Conservation (phyloP, 2,329 filamentous ascomycete genomes). For the Aspergillus calidoustus region DNA sequence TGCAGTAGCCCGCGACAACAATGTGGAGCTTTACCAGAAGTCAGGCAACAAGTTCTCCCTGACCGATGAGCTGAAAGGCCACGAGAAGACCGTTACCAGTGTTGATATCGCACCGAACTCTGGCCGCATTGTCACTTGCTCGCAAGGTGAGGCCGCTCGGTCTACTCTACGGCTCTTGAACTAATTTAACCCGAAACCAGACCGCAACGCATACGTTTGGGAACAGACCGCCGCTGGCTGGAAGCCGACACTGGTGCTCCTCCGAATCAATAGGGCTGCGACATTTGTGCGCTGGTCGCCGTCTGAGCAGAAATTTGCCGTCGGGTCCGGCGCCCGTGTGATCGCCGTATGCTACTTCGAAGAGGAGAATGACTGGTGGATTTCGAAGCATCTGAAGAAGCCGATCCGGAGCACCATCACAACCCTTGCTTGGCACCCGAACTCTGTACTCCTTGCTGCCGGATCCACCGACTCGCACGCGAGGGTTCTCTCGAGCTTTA, state of each 20-base stretch:
- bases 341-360: slow-evolving; percentile 99
- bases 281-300: slow-evolving; percentile 98
- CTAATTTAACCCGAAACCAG: slow-evolving; percentile 51
- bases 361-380: slow-evolving; percentile 99
- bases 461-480: slow-evolving; percentile 98
- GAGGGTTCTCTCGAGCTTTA: slow-evolving; percentile 90
- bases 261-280: slow-evolving; percentile 94
- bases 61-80: slow-evolving; percentile 90
- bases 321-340: slow-evolving; percentile 91
- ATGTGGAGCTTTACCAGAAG: slow-evolving; percentile 83
- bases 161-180: not conserved
- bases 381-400: slow-evolving; percentile 99
- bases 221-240: slow-evolving; percentile 90
- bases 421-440: slow-evolving; percentile 93
- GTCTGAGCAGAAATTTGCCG: slow-evolving; percentile 95
- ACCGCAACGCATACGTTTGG: slow-evolving; percentile 98
- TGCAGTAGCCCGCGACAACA: slow-evolving; percentile 87
- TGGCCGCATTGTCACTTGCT: slow-evolving; percentile 96
- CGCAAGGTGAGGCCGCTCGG: slow-evolving; percentile 68
- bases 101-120: slow-evolving; percentile 92
- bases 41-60: slow-evolving; percentile 77
- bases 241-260: slow-evolving; percentile 94
- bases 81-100: slow-evolving; percentile 95
- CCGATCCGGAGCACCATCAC: slow-evolving; percentile 97
- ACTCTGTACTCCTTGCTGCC: slow-evolving; percentile 90